Base-by-base conservation (phyloP, 768 basidiomycete genomes). In the Boletus edulis region DNA sequence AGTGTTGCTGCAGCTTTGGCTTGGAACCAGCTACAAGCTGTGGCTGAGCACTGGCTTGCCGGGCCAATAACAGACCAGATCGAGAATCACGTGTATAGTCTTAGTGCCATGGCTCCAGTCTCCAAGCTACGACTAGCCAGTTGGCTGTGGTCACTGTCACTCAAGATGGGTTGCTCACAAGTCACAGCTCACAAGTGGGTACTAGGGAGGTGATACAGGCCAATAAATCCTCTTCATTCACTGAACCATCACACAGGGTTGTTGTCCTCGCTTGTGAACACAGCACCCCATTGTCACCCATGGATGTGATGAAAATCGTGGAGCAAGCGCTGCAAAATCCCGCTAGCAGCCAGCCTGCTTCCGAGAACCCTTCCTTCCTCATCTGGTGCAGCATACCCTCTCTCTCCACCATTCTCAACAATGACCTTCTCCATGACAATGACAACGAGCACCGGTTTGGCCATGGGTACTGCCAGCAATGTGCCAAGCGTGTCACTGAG, bases 321-420 rank as follows among this genome's bases (percentile, higher is more conserved):
- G 34, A 61, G 35, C 41, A 55, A 14, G 7, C 52, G 35, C 40
- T 58, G 34, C 14, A 46, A 29, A 2, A n/a, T 3, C 1, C 11
- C 12, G 22, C 22, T 22, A 22, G 22, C 22, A 22, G 6, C 7
- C 4, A 12, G 34, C 40, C 1, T 44, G 12, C 0, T 35, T 41
- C 31, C 29, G 20, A 59, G 63, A 54, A 63, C 49, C 10, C 27
- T 40, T n/a, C 32, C 27, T 9, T 32, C 55, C 31, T 39, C 50
- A 13, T 38, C 46, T 9, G 24, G 29, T 12, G 14, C 54, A 34
- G n/a, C 39, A n/a, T 12, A 13, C 18, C 20, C 41, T 42, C 34
- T 43, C 9, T 14, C 15, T 20, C 24, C 47, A 47, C 37, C 50
- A 18, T n/a, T 42, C 18, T 10, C 8, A 38, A 4, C 52, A 20